Evolutionary conservation across 1,284 basidiomycete genomes (phyloP), one percentile per base, ranked within the genome.

Genomic region (Fomitopsis pinicola): DNA sequence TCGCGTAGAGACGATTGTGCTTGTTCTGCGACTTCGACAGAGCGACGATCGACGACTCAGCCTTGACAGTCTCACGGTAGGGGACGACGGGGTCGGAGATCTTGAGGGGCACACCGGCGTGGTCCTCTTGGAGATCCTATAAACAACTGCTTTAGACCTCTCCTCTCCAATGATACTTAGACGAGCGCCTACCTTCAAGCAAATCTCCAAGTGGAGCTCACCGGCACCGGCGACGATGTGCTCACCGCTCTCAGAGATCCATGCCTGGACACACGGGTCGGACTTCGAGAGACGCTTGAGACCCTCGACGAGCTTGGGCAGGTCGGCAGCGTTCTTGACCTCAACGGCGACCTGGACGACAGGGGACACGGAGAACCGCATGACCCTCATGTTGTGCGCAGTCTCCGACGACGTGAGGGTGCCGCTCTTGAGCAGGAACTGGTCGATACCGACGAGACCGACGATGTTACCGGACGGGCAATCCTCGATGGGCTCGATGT

Each of bases 1-100:
- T 95, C 68, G 91, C 87, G 78, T 91, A 99, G 65, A 99, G 85
- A 84, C 97, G 94, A 78, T 99, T 99, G 89, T 99, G 97, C 88
- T 99, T 99, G 87, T 99, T 99, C 83, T 98, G 97, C 57, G 97
- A 99, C 80, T 99, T 99, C 69, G 97, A 98, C 60, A 99, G 85
- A 46, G 97, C 97, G 67, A 94, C 89, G 74, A 99, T 98, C 62
- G 90, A 89, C 7, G 97, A 98, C 81, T 98, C 94, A 62, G 94
- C 82, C 82, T 92, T 94, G 77, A 99, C 96, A 22, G 97, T 98
- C 86, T 99, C 97, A 80, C 95, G 87, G 84, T 98, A 99, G 63
- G 91, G 92, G 72, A 99, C 97, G 75, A 99, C 97, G 69, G 97
- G 97, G 80, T 97, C 94, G 57, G 97, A 99, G 73, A 95, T 94